phyloP scores from a whole-genome alignment of 352 stramenopile genomes.

The Phytophthora gonapodyides region DNA sequence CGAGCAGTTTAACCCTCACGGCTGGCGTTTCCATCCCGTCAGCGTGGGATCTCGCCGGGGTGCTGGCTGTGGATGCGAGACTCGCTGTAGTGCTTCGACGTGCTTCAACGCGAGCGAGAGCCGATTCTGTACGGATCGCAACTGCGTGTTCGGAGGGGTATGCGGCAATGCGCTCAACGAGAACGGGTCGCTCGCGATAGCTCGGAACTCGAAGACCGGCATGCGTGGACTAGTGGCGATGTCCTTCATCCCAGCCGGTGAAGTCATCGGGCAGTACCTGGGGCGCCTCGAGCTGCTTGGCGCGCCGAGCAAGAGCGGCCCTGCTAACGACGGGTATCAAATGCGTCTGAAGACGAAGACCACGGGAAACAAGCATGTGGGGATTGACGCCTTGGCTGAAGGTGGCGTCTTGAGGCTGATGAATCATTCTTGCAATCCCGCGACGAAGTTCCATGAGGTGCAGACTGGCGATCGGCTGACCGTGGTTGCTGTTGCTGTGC shows the following conservation, averaged over 20 bases:
- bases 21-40: not conserved
- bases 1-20: not conserved
- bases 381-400: not conserved
- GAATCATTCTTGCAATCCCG: no score
- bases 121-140: not conserved
- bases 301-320: not conserved
- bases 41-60: not conserved
- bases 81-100: not conserved
- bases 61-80: not conserved
- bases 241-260: not conserved
- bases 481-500: not conserved
- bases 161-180: slow-evolving; percentile 1
- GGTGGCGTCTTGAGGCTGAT: no score
- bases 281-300: not conserved
- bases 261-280: slow-evolving; percentile 1
- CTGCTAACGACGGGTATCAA: not conserved
- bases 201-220: not conserved
- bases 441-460: no score
- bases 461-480: slow-evolving; percentile 1
- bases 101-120: not conserved
- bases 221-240: not conserved
- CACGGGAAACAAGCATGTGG: slow-evolving; percentile 1
- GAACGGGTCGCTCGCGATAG: not conserved
- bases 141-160: not conserved
- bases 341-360: not conserved